These are phyloP conservation scores for Mycena belliarum DNA, from an alignment of 768 basidiomycete genomes.

Conservation along the genomic window DNA sequence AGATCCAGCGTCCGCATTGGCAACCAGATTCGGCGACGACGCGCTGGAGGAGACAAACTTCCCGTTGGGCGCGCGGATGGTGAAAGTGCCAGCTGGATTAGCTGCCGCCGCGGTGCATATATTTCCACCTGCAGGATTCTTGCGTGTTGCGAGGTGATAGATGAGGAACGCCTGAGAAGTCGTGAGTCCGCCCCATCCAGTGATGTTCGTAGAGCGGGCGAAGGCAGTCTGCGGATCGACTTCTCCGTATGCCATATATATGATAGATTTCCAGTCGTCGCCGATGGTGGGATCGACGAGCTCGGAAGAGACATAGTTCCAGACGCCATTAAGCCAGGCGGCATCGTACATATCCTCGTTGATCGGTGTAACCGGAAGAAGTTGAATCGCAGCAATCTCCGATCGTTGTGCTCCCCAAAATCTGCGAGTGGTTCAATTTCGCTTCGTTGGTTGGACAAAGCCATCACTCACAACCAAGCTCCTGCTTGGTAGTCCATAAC, in stretches of 20 bases:
- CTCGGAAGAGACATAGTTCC: constrained; percentile 30
- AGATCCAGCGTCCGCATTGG: constrained; percentile 23
- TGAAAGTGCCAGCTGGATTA: constrained; percentile 34
- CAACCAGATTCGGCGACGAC: constrained; percentile 27
- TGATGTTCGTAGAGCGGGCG: constrained; percentile 30
- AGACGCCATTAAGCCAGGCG: constrained; percentile 31
- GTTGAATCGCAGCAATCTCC: constrained; percentile 37
- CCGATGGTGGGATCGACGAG: constrained; percentile 27
- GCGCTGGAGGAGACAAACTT: constrained; percentile 26
- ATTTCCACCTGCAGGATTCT: constrained; percentile 25
- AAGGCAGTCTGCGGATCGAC: constrained; percentile 29
- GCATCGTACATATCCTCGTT: constrained; percentile 36
- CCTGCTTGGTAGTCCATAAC: constrained; percentile 37
- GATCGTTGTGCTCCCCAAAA: constrained; percentile 36
- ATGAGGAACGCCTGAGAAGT: constrained; percentile 34
- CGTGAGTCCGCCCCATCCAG: constrained; percentile 35
- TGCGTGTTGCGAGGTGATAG: constrained; percentile 35
- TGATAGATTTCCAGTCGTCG: constrained; percentile 37
- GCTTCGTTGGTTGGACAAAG: neutral
- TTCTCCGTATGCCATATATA: constrained; percentile 35
- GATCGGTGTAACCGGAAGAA: constrained; percentile 37
- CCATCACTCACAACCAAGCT: constrained; percentile 34
- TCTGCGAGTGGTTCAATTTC: constrained; percentile 2
- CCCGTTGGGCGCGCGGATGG: constrained; percentile 28
- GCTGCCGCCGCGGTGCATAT: constrained; percentile 28